Evolutionary conservation across 805 yeast species (phyloP).

Genomic region (Zygotorulaspora sp.): DNA sequence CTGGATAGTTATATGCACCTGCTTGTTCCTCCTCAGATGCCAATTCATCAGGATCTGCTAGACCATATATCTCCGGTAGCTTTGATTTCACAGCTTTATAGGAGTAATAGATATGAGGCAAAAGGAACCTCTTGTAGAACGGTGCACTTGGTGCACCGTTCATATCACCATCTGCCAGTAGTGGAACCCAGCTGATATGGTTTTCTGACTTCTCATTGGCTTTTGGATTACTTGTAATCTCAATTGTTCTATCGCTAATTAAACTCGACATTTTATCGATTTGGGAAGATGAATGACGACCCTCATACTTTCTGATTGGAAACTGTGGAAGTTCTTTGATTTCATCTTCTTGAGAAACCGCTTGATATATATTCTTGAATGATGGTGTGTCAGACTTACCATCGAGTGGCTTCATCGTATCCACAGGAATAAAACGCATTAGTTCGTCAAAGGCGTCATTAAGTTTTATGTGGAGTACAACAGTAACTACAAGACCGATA

Average conservation of each 20-base stretch:
- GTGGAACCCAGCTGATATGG: conserved; percentile 42
- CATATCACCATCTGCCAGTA: conserved; percentile 60
- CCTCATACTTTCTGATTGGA: conserved; percentile 28
- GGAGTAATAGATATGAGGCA: conserved; percentile 52
- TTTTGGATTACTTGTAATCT: conserved; percentile 7
- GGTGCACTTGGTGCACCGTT: conserved; percentile 36
- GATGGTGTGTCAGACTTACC: conserved; percentile 65
- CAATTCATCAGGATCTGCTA: conserved; percentile 42
- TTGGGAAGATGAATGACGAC: conserved; percentile 2
- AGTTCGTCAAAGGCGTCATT: conserved; percentile 62
- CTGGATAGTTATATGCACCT: conserved; percentile 76
- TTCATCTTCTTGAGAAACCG: conserved; percentile 14
- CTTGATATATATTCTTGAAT: conserved; percentile 32
- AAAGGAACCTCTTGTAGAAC: conserved; percentile 46
- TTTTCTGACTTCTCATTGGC: conserved; percentile 21
- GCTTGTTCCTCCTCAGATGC: conserved; percentile 38
- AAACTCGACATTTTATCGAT: conserved; percentile 9
- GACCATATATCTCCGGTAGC: conserved; percentile 57
- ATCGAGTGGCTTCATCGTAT: conserved; percentile 71
- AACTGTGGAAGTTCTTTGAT: conserved; percentile 32
- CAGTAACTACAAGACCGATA: conserved; percentile 58
- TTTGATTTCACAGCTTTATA: conserved; percentile 45
- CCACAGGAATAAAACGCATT: conserved; percentile 56
- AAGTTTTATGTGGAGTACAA: conserved; percentile 62
- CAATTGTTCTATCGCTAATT: conserved; percentile 10